Evolutionary conservation across 352 stramenopile species (phyloP), one percentile per base, ranked within the genome.

Genomic region (Hyaloperonospora arabidopsidis): DNA sequence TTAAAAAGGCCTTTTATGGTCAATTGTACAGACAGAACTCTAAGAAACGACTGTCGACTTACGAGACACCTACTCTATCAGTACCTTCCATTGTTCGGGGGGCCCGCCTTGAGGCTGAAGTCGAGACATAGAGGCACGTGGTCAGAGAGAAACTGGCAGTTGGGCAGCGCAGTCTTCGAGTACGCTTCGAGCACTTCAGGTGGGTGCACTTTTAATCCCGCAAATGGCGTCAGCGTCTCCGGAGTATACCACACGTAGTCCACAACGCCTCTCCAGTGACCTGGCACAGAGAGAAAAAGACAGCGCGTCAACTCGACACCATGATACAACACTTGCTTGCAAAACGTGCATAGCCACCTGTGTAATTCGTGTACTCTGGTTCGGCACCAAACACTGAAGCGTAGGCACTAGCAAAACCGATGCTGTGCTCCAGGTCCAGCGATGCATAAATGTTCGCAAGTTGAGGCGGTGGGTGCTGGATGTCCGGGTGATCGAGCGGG

Each of bases 201-300:
- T 32, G 89, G 67, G 22, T 97, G 96, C 51, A 99, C 86, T 35
- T 95, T 91, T 21, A 97, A 87, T 0, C 95, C 93, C 2, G 91
- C 93, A 45, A 98, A 85, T 21, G 96, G 88, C 49, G 84, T 89
- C 49, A 99, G 67, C 62, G 93, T 88, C 62, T 94, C 83, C 7
- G 84, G 76, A 15, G 88, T 97, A 78, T 98, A 98, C 95, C 96
- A 99, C 59, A 99, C 95, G 67, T 99, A 99, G 72, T 99, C 97
- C 41, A 95, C 74, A 11, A 96, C 84, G 32, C 97, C 97, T 45
- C 88, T 93, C 88, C 97, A 99, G 52, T 89, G 80, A 23, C 79
- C 76, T 92, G 49, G 28, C 13, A 34, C 50, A 10, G 60, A 40
- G 13, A 34, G 10, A 34, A 28, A 39, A 44, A 21, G 43, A 53